A percentile compares a stretch with the other conserved stretches of the same genome.
phyloP scores from a whole-genome alignment of 257 asterid species.

The Perilla frutescens region DNA sequence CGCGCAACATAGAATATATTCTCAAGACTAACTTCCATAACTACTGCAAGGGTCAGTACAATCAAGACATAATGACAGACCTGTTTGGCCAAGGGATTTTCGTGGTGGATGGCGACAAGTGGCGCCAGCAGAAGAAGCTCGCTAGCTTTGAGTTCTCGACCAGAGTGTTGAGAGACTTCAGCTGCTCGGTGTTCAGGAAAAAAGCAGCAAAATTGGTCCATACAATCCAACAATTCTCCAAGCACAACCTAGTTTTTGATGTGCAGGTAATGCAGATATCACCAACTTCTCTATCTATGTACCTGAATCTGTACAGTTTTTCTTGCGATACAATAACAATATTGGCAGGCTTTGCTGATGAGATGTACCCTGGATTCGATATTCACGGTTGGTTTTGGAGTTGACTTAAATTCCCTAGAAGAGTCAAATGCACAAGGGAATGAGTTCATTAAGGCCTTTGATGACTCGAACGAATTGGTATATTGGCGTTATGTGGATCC shows the following conservation, averaged over 20 bases:
- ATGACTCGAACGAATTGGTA: slow-evolving; percentile 64
- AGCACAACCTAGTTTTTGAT: slow-evolving; percentile 51
- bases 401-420: slow-evolving; percentile 61
- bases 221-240: slow-evolving; percentile 38
- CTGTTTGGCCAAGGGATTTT: slow-evolving; percentile 77
- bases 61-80: slow-evolving; percentile 51
- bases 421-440: slow-evolving; percentile 58
- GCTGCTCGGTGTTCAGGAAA: slow-evolving; percentile 64
- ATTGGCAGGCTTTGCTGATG: slow-evolving; percentile 68
- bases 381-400: slow-evolving; percentile 83
- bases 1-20: slow-evolving; percentile 58
- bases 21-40: slow-evolving; percentile 60
- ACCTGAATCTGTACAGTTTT: background rate
- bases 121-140: slow-evolving; percentile 77
- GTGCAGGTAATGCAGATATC: slow-evolving; percentile 50
- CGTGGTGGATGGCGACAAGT: slow-evolving; percentile 72
- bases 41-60: slow-evolving; percentile 56
- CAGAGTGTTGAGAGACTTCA: slow-evolving; percentile 69
- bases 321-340: background rate
- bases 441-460: slow-evolving; percentile 67
- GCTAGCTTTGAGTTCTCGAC: slow-evolving; percentile 80
- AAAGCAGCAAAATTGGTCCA: slow-evolving; percentile 56
- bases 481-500: slow-evolving; percentile 75
- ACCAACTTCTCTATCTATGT: background rate
- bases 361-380: slow-evolving; percentile 72